Evolutionary conservation across 1,284 basidiomycete genomes (phyloP), one percentile per base, ranked within the genome.

Genomic region (Somion occarium): DNA sequence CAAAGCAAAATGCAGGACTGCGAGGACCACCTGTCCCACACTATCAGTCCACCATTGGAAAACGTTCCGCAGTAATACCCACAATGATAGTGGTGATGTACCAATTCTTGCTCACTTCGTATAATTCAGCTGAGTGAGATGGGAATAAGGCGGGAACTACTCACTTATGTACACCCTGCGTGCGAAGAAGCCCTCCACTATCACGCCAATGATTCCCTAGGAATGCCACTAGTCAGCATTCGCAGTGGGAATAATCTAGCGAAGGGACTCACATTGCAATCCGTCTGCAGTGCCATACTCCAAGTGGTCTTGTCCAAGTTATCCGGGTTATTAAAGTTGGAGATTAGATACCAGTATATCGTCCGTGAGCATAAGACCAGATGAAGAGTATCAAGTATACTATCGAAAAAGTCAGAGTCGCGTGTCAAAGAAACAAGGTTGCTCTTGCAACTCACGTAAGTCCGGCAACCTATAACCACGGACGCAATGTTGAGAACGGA

Each of bases 131-230:
- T 38, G 30, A 23, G 44, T 55, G 51, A 39, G 13, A 43, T 43
- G 22, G 38, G 15, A 25, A 20, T 46, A n/a, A 38, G 30, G 30
- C 23, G 37, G 24, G 54, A 48, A 53, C 50, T 19, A 52, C 57
- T 30, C 49, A 65, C 65, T 61, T 55, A 59, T 59, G 62, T 62
- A 66, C 15, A 66, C 63, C 25, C 66, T 60, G 9, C 60, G 59
- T 37, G 65, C 65, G 53, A 66, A 68, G 55, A 66, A 68, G 18
- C 65, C 53, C 55, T 67, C 61, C 7, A 65, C 64, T 22, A 64
- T 60, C 30, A 65, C 44, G 2, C 61, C 64, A 39, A 65, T 63
- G 43, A 67, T 55, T 15, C 60, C 60, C 60, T 61, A 39, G 18
- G 13, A 30, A 27, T 20, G 13, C 46, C 25, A 24, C 38, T 37